phyloP scores from a whole-genome alignment of 805 yeast species.

The Ogataea salicorniae region DNA sequence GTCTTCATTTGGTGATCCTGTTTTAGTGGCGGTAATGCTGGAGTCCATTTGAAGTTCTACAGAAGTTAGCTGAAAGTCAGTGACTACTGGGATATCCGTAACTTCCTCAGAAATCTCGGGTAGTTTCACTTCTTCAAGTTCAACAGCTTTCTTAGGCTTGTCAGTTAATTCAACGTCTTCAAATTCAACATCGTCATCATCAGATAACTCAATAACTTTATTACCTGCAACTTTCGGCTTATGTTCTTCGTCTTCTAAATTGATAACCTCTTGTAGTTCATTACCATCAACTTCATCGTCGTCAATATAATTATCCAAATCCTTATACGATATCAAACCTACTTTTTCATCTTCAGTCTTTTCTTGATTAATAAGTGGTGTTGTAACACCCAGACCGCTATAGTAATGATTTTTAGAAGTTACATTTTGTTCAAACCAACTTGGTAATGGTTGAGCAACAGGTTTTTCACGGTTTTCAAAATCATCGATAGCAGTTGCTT shows the following conservation, averaged over 20 bases:
- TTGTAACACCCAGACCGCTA: not conserved
- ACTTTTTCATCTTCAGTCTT: constrained; percentile 38
- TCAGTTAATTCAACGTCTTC: constrained; percentile 5
- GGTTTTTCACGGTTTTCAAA: not conserved
- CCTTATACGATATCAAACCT: constrained; percentile 49
- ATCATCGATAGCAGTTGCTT: not conserved
- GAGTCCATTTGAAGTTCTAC: too few species aligned
- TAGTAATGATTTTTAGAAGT: constrained; percentile 4
- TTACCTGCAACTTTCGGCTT: not conserved
- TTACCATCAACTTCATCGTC: constrained; percentile 7
- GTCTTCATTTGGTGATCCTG: too few species aligned
- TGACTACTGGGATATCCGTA: too few species aligned
- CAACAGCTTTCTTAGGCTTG: not conserved
- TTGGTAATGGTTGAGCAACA: constrained; percentile 14
- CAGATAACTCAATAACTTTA: not conserved
- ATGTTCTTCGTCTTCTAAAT: not conserved
- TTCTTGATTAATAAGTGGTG: not conserved
- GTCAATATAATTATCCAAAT: constrained; percentile 33
- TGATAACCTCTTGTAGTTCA: constrained; percentile 28
- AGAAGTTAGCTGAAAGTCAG: too few species aligned
- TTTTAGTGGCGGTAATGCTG: too few species aligned
- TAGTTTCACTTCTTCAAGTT: not conserved
- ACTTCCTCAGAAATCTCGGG: not conserved
- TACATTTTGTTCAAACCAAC: constrained; percentile 15
- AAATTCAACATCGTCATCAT: constrained; percentile 13